Percentiles rank a stretch among this genome's conserved stretches.
Conservation (phyloP, 1,284 basidiomycete species). For the Takashimella tepidaria region DNA sequence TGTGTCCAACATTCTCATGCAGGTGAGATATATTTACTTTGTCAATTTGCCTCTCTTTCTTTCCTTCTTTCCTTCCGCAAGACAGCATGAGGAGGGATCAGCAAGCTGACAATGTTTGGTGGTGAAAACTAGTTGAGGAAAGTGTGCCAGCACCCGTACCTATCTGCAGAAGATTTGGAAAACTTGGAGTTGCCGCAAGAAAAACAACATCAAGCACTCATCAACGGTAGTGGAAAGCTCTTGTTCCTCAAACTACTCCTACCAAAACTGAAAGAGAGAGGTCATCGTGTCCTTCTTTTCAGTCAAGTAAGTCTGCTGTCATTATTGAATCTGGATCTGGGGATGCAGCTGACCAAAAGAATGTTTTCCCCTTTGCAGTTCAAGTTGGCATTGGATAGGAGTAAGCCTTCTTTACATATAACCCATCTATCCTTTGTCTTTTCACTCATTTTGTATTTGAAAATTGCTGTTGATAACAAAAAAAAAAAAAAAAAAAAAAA, state of each 20-base stretch:
- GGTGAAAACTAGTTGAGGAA: conserved; percentile 40
- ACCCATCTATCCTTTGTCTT: background rate
- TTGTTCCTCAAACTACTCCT: conserved; percentile 74
- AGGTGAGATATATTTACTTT: conserved; percentile 23
- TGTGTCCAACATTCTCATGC: conserved; percentile 38
- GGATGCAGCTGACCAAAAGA: conserved; percentile 12
- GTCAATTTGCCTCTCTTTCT: too few relatives aligned
- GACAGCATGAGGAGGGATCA: background rate
- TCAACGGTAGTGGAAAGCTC: conserved; percentile 82
- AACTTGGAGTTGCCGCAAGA: conserved; percentile 57
- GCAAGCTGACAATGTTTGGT: background rate
- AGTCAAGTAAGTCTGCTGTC: conserved; percentile 67
- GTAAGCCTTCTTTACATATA: conserved; percentile 23
- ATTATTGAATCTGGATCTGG: background rate
- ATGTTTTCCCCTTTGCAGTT: conserved; percentile 58
- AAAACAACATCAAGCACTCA: conserved; percentile 71
- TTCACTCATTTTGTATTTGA: too few relatives aligned
- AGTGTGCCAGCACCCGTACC: conserved; percentile 76
- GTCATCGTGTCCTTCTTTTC: conserved; percentile 93
- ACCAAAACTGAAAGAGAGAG: conserved; percentile 79
- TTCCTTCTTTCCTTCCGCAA: background rate
- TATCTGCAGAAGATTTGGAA: conserved; percentile 76
- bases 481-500: too few relatives aligned
- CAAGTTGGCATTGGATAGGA: conserved; percentile 79
- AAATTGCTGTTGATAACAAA: too few relatives aligned